Percentiles rank a stretch among this genome's conserved stretches.
Conservation (phyloP, 768 basidiomycete species). For the Podaxis mareebaensis region DNA sequence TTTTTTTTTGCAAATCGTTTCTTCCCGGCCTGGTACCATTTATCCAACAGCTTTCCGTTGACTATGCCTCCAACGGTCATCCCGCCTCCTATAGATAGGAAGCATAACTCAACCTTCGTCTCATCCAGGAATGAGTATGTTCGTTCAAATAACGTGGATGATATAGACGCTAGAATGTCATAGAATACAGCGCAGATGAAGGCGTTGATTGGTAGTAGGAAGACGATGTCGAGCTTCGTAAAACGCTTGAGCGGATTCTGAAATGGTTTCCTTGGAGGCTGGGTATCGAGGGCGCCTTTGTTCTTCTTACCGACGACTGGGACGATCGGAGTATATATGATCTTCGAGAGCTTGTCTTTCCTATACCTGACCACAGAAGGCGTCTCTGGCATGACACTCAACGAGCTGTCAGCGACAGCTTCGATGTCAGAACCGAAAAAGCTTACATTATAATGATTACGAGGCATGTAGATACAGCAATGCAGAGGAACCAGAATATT, state of each 20-base stretch:
- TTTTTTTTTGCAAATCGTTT: conserved; percentile 28
- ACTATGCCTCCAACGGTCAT: conserved; percentile 58
- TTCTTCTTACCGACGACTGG: conserved; percentile 37
- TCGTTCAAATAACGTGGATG: conserved; percentile 55
- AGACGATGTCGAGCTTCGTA: conserved; percentile 53
- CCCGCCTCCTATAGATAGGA: conserved; percentile 74
- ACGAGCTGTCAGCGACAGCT: conserved; percentile 27
- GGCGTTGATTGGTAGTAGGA: conserved; percentile 53
- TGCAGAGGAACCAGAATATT: conserved; percentile 65
- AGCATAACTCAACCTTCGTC: conserved; percentile 74
- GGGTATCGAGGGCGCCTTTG: conserved; percentile 20
- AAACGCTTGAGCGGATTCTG: conserved; percentile 59
- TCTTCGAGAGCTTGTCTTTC: conserved; percentile 41
- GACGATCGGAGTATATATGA: conserved; percentile 57
- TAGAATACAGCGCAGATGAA: conserved; percentile 59
- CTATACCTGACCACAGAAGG: conserved; percentile 55
- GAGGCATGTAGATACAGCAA: conserved; percentile 46
- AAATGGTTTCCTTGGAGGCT: conserved; percentile 39
- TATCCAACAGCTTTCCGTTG: conserved; percentile 65
- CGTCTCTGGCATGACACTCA: conserved; percentile 52
- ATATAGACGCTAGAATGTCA: conserved; percentile 58
- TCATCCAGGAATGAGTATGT: conserved; percentile 62
- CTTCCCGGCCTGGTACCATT: conserved; percentile 55
- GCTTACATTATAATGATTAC: conserved; percentile 48
- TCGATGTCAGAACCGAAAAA: conserved; percentile 8